A percentile compares a stretch with the other conserved stretches of the same genome.
Evolutionary conservation across 768 basidiomycete species (phyloP).

Genomic region (Neoboletus subvelutipes): DNA sequence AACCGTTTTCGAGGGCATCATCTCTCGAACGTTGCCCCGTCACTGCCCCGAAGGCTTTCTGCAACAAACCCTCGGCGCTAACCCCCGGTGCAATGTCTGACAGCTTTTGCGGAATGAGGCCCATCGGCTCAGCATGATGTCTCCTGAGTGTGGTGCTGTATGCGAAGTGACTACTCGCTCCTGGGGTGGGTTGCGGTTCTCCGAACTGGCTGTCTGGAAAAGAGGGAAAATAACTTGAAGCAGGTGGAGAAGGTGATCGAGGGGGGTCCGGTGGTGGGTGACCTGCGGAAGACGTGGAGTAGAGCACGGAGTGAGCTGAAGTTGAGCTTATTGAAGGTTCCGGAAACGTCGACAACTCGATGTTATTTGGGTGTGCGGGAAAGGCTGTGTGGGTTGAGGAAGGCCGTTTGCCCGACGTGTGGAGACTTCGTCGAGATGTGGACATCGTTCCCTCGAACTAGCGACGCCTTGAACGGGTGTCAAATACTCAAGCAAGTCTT

Average conservation of each 20-base stretch:
- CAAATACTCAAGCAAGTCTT: not conserved
- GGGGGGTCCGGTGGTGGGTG: conserved; percentile 15
- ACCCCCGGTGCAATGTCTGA: conserved; percentile 34
- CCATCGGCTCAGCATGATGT: conserved; percentile 48
- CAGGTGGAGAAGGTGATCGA: conserved; percentile 63
- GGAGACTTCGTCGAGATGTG: conserved; percentile 26
- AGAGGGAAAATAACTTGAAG: conserved; percentile 75
- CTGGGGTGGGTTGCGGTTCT: conserved; percentile 59
- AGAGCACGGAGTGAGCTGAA: conserved; percentile 21
- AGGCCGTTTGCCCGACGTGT: conserved; percentile 20
- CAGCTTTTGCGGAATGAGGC: conserved; percentile 40
- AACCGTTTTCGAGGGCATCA: conserved; percentile 39
- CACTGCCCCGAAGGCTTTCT: conserved; percentile 36
- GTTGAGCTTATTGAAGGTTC: conserved; percentile 23
- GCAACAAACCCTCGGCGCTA: conserved; percentile 53
- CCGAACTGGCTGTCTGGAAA: conserved; percentile 46
- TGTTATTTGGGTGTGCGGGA: conserved; percentile 2
- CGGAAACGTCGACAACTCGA: conserved; percentile 16
- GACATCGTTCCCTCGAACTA: conserved; percentile 22
- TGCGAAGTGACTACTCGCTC: conserved; percentile 73
- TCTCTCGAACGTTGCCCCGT: conserved; percentile 26
- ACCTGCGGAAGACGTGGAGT: conserved; percentile 11
- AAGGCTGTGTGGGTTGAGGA: conserved; percentile 10
- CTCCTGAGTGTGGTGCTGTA: conserved; percentile 79
- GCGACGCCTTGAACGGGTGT: not conserved